Evolutionary conservation across 2,329 filamentous ascomycete genomes (phyloP).

Genomic region (Neocatenulostroma microsporum): DNA sequence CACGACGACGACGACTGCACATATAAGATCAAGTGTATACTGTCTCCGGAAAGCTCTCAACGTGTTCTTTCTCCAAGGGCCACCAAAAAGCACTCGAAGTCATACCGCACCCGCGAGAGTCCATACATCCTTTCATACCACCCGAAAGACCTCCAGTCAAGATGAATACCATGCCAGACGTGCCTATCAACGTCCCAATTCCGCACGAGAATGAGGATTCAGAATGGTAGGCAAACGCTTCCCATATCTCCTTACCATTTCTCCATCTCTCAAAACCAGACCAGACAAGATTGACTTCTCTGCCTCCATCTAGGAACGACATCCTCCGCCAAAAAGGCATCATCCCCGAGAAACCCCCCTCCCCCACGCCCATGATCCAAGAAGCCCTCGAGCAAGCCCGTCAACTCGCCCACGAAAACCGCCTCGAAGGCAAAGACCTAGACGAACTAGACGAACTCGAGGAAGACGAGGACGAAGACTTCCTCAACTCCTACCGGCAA

Average conservation of each 20-base stretch:
- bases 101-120: too few relatives aligned
- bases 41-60: too few relatives aligned
- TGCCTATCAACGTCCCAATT: slow-evolving; percentile 69
- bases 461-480: slow-evolving; percentile 89
- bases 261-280: neutral
- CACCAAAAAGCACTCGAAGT: too few relatives aligned
- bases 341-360: slow-evolving; percentile 95
- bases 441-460: slow-evolving; percentile 91
- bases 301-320: slow-evolving; percentile 77
- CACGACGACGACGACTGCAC: too few relatives aligned
- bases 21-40: too few relatives aligned
- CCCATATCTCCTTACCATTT: slow-evolving; percentile 8
- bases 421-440: slow-evolving; percentile 86
- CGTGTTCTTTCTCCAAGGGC: too few relatives aligned
- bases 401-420: slow-evolving; percentile 78
- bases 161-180: too few relatives aligned
- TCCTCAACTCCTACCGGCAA: slow-evolving; percentile 77
- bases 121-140: too few relatives aligned
- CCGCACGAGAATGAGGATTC: slow-evolving; percentile 96
- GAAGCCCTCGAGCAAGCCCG: slow-evolving; percentile 83
- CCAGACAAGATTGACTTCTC: neutral
- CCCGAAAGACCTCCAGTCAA: too few relatives aligned
- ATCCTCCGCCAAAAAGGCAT: slow-evolving; percentile 94
- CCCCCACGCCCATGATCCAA: slow-evolving; percentile 90
- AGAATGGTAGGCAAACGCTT: slow-evolving; percentile 61